Conservation (phyloP, 257 asterid species). For the Dorcoceras hygrometricum region DNA sequence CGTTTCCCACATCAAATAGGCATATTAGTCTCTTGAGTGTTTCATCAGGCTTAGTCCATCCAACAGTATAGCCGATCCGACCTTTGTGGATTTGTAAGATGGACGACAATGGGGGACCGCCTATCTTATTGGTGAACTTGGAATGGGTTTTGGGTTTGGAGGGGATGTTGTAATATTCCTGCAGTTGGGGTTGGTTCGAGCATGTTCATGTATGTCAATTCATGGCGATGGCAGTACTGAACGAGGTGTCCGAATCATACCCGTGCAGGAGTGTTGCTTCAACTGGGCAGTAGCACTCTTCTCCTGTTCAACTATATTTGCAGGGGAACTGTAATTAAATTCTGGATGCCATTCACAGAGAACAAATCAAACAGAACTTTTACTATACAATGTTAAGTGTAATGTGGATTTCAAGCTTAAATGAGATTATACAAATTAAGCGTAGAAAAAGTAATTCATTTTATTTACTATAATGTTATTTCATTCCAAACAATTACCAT, state of each 20-base stretch:
- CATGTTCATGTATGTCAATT: conserved; percentile 28
- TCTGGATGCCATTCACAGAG: too few relatives aligned
- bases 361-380: too few relatives aligned
- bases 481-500: too few relatives aligned
- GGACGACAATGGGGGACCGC: conserved; percentile 55
- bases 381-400: too few relatives aligned
- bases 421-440: too few relatives aligned
- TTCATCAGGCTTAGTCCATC: neutral
- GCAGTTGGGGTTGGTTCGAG: conserved; percentile 54
- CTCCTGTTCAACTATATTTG: too few relatives aligned
- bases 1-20: neutral
- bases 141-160: conserved; percentile 84
- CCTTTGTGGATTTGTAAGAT: conserved; percentile 51
- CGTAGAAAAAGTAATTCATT: too few relatives aligned
- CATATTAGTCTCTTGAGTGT: neutral
- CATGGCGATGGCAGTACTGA: conserved; percentile 34
- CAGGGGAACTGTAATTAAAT: too few relatives aligned
- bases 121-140: conserved; percentile 76
- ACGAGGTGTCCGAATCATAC: conserved; percentile 59
- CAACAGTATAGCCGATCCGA: conserved; percentile 16
- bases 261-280: conserved; percentile 53
- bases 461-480: too few relatives aligned
- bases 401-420: too few relatives aligned
- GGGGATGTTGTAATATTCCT: conserved; percentile 56
- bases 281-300: too few relatives aligned